These are phyloP conservation scores for Termitomyces sp. DNA, from an alignment of 768 basidiomycete species.

Conservation along the genomic window DNA sequence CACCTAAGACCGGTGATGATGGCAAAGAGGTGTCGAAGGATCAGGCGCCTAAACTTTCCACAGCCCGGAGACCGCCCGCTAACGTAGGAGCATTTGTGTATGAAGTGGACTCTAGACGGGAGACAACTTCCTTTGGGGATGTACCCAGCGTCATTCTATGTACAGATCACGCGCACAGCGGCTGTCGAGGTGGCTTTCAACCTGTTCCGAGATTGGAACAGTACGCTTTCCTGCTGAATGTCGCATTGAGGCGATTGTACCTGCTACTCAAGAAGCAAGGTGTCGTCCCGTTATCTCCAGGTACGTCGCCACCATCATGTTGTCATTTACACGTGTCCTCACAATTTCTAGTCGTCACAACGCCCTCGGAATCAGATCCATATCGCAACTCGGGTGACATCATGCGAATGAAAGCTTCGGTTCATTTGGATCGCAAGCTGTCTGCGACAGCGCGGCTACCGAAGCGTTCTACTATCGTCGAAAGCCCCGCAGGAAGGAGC, in stretches of 20 bases:
- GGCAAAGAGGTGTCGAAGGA: conserved; percentile 31
- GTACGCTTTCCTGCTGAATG: conserved; percentile 95
- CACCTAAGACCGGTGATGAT: conserved; percentile 51
- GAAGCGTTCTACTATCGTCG: conserved; percentile 92
- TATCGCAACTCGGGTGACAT: conserved; percentile 88
- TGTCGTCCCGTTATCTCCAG: conserved; percentile 78
- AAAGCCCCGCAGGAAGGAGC: conserved; percentile 86
- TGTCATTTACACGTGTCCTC: not conserved
- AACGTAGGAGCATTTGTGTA: conserved; percentile 78
- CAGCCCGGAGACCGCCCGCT: conserved; percentile 72
- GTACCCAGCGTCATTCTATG: conserved; percentile 76
- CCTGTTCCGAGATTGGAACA: conserved; percentile 94
- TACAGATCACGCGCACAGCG: conserved; percentile 65
- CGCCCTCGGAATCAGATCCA: conserved; percentile 55
- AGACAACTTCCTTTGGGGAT: conserved; percentile 66
- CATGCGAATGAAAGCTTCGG: conserved; percentile 85
- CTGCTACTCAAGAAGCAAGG: conserved; percentile 84
- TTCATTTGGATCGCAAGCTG: conserved; percentile 91
- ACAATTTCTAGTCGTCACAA: conserved; percentile 22
- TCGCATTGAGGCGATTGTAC: conserved; percentile 89
- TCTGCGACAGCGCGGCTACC: conserved; percentile 91
- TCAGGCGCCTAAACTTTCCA: conserved; percentile 56
- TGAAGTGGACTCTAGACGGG: conserved; percentile 65
- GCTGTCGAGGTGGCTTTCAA: conserved; percentile 77
- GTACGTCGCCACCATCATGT: conserved; percentile 34